A percentile compares a stretch with the other conserved stretches of the same genome.
Evolutionary conservation across 1,139 yeast species (phyloP).

Genomic region (Blastobotrys malaysiensis): DNA sequence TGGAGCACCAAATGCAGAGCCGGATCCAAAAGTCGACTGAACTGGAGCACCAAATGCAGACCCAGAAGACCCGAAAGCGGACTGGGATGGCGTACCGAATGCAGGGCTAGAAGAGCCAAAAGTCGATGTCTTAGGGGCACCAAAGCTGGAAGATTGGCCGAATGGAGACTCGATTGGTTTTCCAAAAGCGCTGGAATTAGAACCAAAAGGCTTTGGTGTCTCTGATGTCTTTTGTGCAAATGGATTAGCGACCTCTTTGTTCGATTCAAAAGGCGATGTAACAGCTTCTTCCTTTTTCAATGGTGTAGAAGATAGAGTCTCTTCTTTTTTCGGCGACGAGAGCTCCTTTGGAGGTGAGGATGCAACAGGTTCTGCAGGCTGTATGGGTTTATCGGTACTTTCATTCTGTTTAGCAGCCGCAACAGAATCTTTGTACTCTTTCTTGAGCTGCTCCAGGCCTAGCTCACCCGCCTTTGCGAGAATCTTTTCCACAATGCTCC

Average conservation of each 20-base stretch:
- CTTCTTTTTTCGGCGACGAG: too few relatives aligned
- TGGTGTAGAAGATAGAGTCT: too few relatives aligned
- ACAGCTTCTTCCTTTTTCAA: too few relatives aligned
- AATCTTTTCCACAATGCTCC: slow-evolving; percentile 49
- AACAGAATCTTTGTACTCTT: slow-evolving; percentile 3
- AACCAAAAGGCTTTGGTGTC: neutral
- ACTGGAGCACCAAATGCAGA: slow-evolving; percentile 2
- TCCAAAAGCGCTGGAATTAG: neutral
- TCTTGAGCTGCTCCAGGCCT: slow-evolving; percentile 2
- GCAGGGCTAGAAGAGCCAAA: slow-evolving; percentile 6
- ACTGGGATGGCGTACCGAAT: neutral
- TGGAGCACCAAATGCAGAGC: slow-evolving; percentile 4
- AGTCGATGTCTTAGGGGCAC: neutral
- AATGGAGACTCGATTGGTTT: slow-evolving; percentile 8
- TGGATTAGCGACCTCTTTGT: too few relatives aligned
- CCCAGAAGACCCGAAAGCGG: slow-evolving; percentile 4
- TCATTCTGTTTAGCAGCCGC: neutral
- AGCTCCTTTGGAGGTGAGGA: neutral
- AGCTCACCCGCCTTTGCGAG: slow-evolving; percentile 1
- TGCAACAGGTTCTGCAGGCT: neutral
- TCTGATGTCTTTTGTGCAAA: too few relatives aligned
- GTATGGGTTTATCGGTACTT: neutral
- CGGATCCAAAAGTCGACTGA: slow-evolving; percentile 11
- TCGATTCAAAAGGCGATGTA: too few relatives aligned
- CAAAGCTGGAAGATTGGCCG: slow-evolving; percentile 5